phyloP scores from a whole-genome alignment of 2,329 filamentous ascomycete species.

The Apiospora koreana region DNA sequence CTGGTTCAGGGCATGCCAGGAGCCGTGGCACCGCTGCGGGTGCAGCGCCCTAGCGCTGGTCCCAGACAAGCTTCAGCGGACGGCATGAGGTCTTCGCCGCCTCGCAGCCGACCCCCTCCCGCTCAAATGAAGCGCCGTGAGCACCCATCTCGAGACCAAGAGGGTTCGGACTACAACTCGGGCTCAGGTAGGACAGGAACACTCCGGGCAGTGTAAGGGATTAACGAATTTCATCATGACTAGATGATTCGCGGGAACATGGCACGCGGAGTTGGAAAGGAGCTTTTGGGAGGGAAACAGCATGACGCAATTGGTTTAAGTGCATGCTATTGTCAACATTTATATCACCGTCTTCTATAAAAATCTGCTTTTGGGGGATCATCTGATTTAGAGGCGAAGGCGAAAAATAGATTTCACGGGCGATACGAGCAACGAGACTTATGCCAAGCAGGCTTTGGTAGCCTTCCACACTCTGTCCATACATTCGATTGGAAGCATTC shows the following conservation, averaged over 20 bases:
- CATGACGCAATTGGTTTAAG: neutral
- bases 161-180: slow-evolving; percentile 27
- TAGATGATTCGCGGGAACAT: neutral
- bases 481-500: neutral
- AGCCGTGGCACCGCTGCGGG: neutral
- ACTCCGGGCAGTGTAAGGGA: slow-evolving; percentile 31
- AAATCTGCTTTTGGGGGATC: neutral
- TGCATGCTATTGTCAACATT: neutral
- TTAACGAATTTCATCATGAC: neutral
- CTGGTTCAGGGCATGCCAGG: slow-evolving; percentile 16
- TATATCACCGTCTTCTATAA: neutral
- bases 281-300: neutral
- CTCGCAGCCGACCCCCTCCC: neutral
- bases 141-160: slow-evolving; percentile 21
- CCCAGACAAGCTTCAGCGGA: slow-evolving; percentile 9
- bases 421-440: slow-evolving; percentile 5
- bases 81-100: neutral
- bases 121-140: slow-evolving; percentile 9
- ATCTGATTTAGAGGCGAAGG: neutral
- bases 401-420: neutral
- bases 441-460: neutral
- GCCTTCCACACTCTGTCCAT: neutral
- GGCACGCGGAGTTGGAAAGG: neutral
- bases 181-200: slow-evolving; percentile 32
- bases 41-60: neutral